Evolutionary conservation across 2,329 filamentous ascomycete species (phyloP).

Genomic region (Colletotrichum tabaci): DNA sequence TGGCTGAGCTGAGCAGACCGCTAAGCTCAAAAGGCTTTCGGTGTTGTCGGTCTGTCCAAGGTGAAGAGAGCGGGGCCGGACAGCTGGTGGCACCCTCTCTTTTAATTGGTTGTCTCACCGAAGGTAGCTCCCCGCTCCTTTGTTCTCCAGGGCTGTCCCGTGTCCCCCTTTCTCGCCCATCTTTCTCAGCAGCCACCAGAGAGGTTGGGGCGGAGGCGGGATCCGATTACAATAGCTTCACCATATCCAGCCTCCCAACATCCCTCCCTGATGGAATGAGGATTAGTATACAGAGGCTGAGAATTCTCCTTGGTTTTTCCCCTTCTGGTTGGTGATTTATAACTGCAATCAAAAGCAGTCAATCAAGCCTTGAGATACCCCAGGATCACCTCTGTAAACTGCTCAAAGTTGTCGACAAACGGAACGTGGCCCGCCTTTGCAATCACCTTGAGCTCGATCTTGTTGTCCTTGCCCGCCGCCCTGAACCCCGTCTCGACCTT

Average conservation of each 20-base stretch:
- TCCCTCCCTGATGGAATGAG: not conserved
- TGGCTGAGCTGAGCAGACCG: not conserved
- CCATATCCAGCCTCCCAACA: conserved; percentile 13
- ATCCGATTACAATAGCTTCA: conserved; percentile 17
- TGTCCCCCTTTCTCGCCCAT: conserved; percentile 9
- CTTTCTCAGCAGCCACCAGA: conserved; percentile 25
- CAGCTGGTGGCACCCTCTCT: not conserved
- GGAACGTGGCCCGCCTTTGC: conserved; percentile 55
- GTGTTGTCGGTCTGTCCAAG: not conserved
- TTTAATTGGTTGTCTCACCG: conserved; percentile 22
- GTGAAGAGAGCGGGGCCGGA: not conserved
- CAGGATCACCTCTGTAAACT: conserved; percentile 49
- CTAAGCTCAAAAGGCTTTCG: not conserved
- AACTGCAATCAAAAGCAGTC: conserved; percentile 8
- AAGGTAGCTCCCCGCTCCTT: not conserved
- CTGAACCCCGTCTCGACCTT: conserved; percentile 53
- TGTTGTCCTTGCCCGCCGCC: conserved; percentile 45
- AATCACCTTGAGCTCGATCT: conserved; percentile 53
- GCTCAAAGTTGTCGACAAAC: conserved; percentile 55
- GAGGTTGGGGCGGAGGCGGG: conserved; percentile 31
- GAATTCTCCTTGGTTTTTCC: not conserved
- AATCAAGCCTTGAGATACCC: conserved; percentile 44
- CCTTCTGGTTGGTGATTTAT: not conserved
- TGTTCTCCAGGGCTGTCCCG: conserved; percentile 7
- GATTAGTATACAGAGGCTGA: not conserved